Evolutionary conservation across 2,329 filamentous ascomycete genomes (phyloP).

Genomic region (Leptographium radiaticola): DNA sequence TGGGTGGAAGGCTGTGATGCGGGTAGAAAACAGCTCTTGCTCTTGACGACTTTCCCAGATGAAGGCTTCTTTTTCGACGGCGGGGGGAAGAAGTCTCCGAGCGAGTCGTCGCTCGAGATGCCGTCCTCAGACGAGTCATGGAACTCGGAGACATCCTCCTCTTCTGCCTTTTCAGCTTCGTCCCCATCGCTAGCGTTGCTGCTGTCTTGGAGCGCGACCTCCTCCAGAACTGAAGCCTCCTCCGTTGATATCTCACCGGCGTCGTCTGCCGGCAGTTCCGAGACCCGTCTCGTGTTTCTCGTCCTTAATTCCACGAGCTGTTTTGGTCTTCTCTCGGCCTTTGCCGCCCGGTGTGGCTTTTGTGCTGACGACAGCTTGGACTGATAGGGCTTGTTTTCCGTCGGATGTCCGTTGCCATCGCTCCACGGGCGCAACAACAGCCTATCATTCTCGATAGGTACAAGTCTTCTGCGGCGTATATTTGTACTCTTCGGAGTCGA

Average conservation of each 20-base stretch:
- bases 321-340: background rate
- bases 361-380: background rate
- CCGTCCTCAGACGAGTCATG: constrained; percentile 2
- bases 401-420: background rate
- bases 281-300: constrained; percentile 3
- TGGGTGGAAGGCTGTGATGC: background rate
- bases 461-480: constrained; percentile 6
- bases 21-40: background rate
- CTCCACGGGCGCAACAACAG: constrained; percentile 4
- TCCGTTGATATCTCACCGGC: constrained; percentile 8
- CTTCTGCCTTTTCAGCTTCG: background rate
- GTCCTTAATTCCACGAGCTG: constrained; percentile 5
- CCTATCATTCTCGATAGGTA: constrained; percentile 1
- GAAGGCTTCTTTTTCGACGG: background rate
- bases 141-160: constrained; percentile 7
- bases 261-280: constrained; percentile 3
- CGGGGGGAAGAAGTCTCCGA: constrained; percentile 2
- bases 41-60: background rate
- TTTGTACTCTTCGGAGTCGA: background rate
- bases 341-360: too few species aligned
- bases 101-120: background rate
- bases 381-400: background rate
- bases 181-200: background rate
- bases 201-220: background rate
- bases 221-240: constrained; percentile 8